Evolutionary conservation across 2,329 filamentous ascomycete species (phyloP), one percentile per base, ranked within the genome.

Genomic region (Paecilomyces dactylethromorphus): DNA sequence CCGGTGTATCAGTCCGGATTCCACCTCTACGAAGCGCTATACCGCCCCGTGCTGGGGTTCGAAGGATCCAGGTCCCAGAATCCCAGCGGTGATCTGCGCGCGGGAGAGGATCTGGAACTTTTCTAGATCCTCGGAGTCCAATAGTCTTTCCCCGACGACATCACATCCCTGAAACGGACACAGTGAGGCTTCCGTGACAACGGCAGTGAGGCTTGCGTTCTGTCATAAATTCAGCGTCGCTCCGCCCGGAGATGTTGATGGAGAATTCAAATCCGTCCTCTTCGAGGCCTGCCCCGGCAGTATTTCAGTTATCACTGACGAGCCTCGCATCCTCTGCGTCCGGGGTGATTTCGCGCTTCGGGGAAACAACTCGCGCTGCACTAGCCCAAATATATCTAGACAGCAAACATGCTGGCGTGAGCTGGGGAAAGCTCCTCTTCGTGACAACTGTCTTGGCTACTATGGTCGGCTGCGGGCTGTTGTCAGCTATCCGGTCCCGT

Each of bases 391-490:
- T 10, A 2, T 45, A 18, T 10, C 13, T 45, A 18, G 63, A 66
- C 54, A 57, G 57, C 53, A 62, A 74, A 45, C 5, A 45, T 71
- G 72, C 66, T 10, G 58, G 59, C 13, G 60, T 73, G 59, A 72
- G 66, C 35, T 67, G 65, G 64, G 62, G 65, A 8, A 68, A 69
- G 49, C 39, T 71, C 21, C 63, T 72, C 52, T 68, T 74, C 39
- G 59, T 74, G 60, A 66, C 65, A 55, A 67, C 69, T 54, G 72
- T 67, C 56, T 59, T 71, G 22, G 57, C 71, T 56, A 64, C 70
- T n/a, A 75, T 75, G 73, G 68, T 67, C 52, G 69, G 72, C 35
- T 75, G 73, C 60, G 70, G 72, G 8, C 15, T 74, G 11, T 56
- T 74, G n/a, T 68, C 71, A 11, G 29, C 15, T 26, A 65, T 66